These are phyloP conservation scores for Rhizomucor pusillus DNA, from an alignment of 371 early-diverging fungal species.

Conservation along the genomic window DNA sequence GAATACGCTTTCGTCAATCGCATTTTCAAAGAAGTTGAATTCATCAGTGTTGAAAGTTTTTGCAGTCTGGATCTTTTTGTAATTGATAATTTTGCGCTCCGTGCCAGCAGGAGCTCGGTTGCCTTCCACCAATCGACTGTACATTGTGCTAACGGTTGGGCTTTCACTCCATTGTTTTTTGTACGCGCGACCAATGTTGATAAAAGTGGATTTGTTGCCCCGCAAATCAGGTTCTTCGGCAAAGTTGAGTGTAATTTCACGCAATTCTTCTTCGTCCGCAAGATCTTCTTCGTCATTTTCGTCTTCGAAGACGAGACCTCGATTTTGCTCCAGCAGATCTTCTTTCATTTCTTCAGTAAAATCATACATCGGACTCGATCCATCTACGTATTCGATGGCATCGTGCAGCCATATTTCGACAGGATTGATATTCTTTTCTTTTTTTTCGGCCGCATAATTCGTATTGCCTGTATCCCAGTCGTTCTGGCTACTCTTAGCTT, in stretches of 20 bases:
- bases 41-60: slow-evolving; percentile 1
- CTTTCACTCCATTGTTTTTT: slow-evolving; percentile 17
- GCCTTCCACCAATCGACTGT: slow-evolving; percentile 9
- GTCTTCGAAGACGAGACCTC: slow-evolving; percentile 31
- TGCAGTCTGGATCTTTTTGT: slow-evolving; percentile 23
- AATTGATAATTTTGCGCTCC: slow-evolving; percentile 34
- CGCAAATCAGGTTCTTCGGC: slow-evolving; percentile 35
- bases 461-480: slow-evolving; percentile 32
- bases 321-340: slow-evolving; percentile 27
- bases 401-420: slow-evolving; percentile 44
- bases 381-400: slow-evolving; percentile 34
- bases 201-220: slow-evolving; percentile 21
- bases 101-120: slow-evolving; percentile 4
- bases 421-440: slow-evolving; percentile 24
- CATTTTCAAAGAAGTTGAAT: slow-evolving; percentile 34
- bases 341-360: slow-evolving; percentile 23
- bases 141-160: slow-evolving; percentile 1
- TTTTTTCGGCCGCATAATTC: slow-evolving; percentile 18
- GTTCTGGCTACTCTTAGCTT: background rate
- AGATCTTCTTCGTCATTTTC: slow-evolving; percentile 41
- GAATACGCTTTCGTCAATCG: slow-evolving; percentile 2
- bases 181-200: slow-evolving; percentile 38
- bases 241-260: slow-evolving; percentile 46
- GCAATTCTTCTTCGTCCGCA: slow-evolving; percentile 56
- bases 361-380: slow-evolving; percentile 8